Percentiles rank a stretch among this genome's conserved stretches.
phyloP scores from a whole-genome alignment of 2,329 filamentous ascomycete species.

The Chrysoporthe cubensis region DNA sequence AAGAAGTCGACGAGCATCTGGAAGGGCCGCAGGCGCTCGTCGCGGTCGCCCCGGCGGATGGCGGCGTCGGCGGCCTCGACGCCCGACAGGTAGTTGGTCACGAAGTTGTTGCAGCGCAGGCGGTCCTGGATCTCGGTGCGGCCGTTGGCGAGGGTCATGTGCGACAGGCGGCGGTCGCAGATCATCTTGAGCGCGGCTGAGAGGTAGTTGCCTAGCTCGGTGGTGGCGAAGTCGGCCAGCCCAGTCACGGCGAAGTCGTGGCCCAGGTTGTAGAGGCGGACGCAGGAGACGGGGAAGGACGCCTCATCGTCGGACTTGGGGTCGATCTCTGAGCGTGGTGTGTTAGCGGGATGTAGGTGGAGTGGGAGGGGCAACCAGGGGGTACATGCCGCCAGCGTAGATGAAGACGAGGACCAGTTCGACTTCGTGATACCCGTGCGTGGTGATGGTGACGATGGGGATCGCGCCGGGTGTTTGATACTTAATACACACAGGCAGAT shows the following conservation, averaged over 20 bases:
- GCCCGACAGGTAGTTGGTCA: not conserved
- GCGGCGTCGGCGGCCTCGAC: not conserved
- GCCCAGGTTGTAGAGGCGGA: slow-evolving; percentile 3
- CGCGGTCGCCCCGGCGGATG: not conserved
- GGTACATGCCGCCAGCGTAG: not conserved
- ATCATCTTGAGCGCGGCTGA: not conserved
- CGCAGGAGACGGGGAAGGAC: not conserved
- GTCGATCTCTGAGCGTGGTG: not conserved
- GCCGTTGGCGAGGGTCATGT: not conserved
- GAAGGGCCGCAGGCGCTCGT: not conserved
- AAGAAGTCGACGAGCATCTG: slow-evolving; percentile 23
- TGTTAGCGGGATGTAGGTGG: not conserved
- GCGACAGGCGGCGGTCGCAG: slow-evolving; percentile 1
- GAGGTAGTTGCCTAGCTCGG: slow-evolving; percentile 1
- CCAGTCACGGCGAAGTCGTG: not conserved
- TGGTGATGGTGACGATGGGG: not conserved
- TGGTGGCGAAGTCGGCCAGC: not conserved
- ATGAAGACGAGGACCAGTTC: slow-evolving; percentile 5
- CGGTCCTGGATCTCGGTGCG: slow-evolving; percentile 12
- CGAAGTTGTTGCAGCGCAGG: not conserved
- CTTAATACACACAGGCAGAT: not conserved
- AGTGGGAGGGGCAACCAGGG: not conserved
- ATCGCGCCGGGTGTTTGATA: not conserved
- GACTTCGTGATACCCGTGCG: not conserved
- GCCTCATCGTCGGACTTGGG: not conserved